Percentiles rank a stretch among this genome's conserved stretches.
Evolutionary conservation across 2,329 filamentous ascomycete species (phyloP).

Genomic region (Aspergillus tamarii): DNA sequence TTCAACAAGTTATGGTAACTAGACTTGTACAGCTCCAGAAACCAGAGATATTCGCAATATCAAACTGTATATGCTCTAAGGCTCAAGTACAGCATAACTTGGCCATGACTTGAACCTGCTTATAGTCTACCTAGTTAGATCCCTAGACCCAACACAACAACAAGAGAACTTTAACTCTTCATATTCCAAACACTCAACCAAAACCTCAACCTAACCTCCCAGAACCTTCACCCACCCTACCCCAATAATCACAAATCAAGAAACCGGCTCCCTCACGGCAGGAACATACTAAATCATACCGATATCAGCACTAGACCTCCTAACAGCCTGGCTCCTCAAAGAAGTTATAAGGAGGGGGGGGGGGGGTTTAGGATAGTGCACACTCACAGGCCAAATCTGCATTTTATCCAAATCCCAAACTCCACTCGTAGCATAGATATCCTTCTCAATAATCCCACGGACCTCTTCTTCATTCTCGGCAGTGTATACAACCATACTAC

Average conservation of each 20-base stretch:
- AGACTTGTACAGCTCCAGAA: background rate
- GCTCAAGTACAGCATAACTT: too few relatives aligned
- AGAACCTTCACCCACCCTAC: too few relatives aligned
- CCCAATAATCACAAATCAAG: background rate
- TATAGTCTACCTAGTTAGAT: too few relatives aligned
- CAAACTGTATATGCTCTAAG: background rate
- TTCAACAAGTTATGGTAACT: background rate
- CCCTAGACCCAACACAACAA: too few relatives aligned
- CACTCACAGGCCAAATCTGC: constrained; percentile 19
- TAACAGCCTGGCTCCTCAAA: background rate
- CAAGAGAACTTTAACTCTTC: too few relatives aligned
- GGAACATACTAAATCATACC: background rate
- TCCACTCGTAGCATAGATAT: constrained; percentile 23
- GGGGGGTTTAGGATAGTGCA: background rate
- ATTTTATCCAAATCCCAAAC: constrained; percentile 25
- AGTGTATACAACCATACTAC: constrained; percentile 25
- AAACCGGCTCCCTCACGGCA: background rate
- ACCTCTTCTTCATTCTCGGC: constrained; percentile 22
- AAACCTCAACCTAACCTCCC: too few relatives aligned
- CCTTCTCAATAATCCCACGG: constrained; percentile 17
- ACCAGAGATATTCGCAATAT: background rate
- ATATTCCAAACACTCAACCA: too few relatives aligned
- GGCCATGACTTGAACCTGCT: too few relatives aligned
- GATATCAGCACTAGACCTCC: background rate
- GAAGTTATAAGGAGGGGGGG: background rate